Evolutionary conservation across 2,329 filamentous ascomycete genomes (phyloP).

Genomic region (Davidsoniella neocaledoniae): DNA sequence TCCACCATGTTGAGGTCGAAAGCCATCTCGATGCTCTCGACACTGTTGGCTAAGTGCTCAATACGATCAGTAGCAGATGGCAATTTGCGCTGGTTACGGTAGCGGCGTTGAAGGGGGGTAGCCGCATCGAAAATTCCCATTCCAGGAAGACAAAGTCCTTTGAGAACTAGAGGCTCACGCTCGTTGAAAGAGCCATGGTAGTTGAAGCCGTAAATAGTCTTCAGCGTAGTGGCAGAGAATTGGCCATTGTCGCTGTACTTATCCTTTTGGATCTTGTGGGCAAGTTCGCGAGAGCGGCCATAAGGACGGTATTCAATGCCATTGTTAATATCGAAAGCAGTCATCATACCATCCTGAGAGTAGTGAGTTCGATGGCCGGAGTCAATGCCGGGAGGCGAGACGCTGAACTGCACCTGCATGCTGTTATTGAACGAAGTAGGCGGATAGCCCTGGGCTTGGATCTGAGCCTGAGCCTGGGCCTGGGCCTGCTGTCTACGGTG

Average conservation of each 20-base stretch:
- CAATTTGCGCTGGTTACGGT: constrained; percentile 64
- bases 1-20: constrained; percentile 37
- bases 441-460: background rate
- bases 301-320: constrained; percentile 7
- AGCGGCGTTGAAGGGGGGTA: constrained; percentile 53
- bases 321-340: background rate
- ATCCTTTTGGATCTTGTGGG: background rate
- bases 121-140: constrained; percentile 74
- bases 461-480: background rate
- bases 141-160: constrained; percentile 58
- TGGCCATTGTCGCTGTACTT: constrained; percentile 5
- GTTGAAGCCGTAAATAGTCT: constrained; percentile 5
- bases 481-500: background rate
- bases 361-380: background rate
- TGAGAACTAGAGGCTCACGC: constrained; percentile 27
- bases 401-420: background rate
- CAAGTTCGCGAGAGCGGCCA: background rate
- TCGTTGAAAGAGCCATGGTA: constrained; percentile 4
- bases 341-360: background rate
- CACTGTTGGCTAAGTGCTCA: constrained; percentile 43
- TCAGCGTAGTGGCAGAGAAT: constrained; percentile 10
- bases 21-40: constrained; percentile 48
- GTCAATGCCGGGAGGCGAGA: background rate
- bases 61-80: constrained; percentile 53
- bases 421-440: background rate